A percentile compares a stretch with the other conserved stretches of the same genome.
Evolutionary conservation across 2,329 filamentous ascomycete genomes (phyloP).

Genomic region (Colletotrichum sojae): DNA sequence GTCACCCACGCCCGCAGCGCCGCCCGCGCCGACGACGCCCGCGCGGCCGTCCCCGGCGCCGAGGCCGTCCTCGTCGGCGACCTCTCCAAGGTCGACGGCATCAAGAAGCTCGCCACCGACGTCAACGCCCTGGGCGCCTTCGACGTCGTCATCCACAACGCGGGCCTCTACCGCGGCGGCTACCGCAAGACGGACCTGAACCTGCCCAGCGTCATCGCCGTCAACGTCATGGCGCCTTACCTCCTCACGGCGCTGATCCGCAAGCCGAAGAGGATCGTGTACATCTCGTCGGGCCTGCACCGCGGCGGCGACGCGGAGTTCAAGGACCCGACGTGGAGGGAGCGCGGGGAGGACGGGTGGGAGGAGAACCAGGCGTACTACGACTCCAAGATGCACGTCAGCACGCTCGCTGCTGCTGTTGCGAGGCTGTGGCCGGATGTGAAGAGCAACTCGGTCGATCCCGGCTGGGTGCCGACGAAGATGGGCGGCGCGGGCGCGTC

Average conservation of each 20-base stretch:
- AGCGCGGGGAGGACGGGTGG: conserved; percentile 53
- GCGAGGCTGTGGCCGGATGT: conserved; percentile 59
- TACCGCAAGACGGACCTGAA: conserved; percentile 49
- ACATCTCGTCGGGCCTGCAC: conserved; percentile 67
- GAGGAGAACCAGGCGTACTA: conserved; percentile 57
- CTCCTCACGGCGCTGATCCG: conserved; percentile 66
- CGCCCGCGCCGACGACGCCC: conserved; percentile 65
- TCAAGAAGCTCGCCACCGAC: conserved; percentile 64
- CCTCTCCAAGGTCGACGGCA: conserved; percentile 64
- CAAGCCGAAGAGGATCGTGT: conserved; percentile 64
- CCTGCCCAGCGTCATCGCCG: conserved; percentile 64
- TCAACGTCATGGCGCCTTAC: conserved; percentile 72
- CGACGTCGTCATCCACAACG: conserved; percentile 72
- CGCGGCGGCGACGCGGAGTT: conserved; percentile 59
- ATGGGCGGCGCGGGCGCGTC: conserved; percentile 65
- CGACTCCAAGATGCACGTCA: conserved; percentile 70
- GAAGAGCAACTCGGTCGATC: conserved; percentile 63
- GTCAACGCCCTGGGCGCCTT: conserved; percentile 65
- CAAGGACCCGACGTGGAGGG: conserved; percentile 51
- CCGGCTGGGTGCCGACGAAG: conserved; percentile 69
- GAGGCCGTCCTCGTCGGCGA: conserved; percentile 67
- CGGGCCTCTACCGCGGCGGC: conserved; percentile 61
- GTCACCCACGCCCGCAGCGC: conserved; percentile 70
- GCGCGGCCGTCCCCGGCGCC: conserved; percentile 62
- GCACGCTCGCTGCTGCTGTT: conserved; percentile 69